Evolutionary conservation across 2,329 filamentous ascomycete genomes (phyloP), one percentile per base, ranked within the genome.

Genomic region (Monilinia vaccinii-corymbosi): DNA sequence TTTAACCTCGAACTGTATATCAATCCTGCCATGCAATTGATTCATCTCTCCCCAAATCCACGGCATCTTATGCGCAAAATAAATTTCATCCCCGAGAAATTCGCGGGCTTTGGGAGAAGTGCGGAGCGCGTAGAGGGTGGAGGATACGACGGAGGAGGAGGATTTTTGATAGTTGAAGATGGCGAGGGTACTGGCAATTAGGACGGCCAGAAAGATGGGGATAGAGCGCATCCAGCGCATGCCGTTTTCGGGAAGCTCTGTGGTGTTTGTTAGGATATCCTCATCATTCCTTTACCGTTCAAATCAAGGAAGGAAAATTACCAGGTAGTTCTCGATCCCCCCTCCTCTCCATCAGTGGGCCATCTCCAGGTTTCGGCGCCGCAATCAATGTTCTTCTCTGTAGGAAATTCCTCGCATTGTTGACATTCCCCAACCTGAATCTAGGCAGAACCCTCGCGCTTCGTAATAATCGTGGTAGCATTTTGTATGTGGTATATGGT

Each of bases 121-220:
- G 65, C 94, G 89, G 64, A 99, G 82, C 1, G 93, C 89, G 79
- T 97, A 99, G 32, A 99, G 82, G 5, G 91, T 94, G 59, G 88
- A 90, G 59, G 85, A 85, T n/a, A 97, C 89, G 34, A 93, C 83
- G 58, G 88, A 89, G 31, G 86, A 91, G n/a, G 89, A 91, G 60
- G 86, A 84, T 75, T 97, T 97, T 74, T 99, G 93, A 82, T 99
- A 97, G 81, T 99, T 99, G 87, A 99, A 97, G 75, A 99, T 97
- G 67, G 88, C 90, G 62, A 95, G 77, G 66, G 86, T 86, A 66
- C 86, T 87, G 59, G 81, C 79, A 52, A 83, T 81, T 67, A 96
- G 84, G 64, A 90, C 78, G 64, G 82, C 74, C 57, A 87, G 72
- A 80, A 97, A 97, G 72, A 96, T 77, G 58, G 93, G 93, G 38